Base-by-base conservation (phyloP, 768 basidiomycete genomes). In the Hebeloma cylindrosporum region DNA sequence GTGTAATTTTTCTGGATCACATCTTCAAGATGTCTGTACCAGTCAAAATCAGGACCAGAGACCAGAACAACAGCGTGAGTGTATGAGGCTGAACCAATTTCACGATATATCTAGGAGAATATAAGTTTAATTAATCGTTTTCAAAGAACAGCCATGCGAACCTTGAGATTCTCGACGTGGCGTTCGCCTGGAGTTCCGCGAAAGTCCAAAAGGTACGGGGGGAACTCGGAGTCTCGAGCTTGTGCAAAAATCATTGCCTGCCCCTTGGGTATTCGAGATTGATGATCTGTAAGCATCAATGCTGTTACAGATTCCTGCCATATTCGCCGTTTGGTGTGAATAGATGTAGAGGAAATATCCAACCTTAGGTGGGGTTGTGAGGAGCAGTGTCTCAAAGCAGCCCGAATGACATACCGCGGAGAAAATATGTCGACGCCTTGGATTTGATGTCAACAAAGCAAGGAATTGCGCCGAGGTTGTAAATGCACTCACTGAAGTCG, bases 341-440 rank as follows among this genome's bases (percentile, higher is more conserved):
- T 62, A 1, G 82, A 85, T 1, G 70, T 62, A 2, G 71, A 50
- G 0, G 82, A 78, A 28, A 79, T 63, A 58, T 85, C 80, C 48
- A 88, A 55, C 7, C 85, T 87, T 33, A 10, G 4, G 20, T 20
- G 28, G 22, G 7, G 23, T 25, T 34, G 23, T 25, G 33, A 18
- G 32, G 13, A 30, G 10, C 3, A 23, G 22, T 18, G 34, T 20
- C 7, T 22, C 22, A 2, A 8, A 13, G 3, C 16, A 11, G 26
- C 18, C 29, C 2, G 22, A 37, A 39, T 17, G 11, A 61, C 53
- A 48, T 65, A 80, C 85, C 77, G 72, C 16, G 88, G 88, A 11
- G 86, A 88, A 60, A 90, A 90, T 38, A 90, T 76, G 59, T 91
- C 88, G 50, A 90, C 76, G 61, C 85, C 85, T 88, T 25, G 13